Percentiles rank a stretch among this genome's conserved stretches.
phyloP scores from a whole-genome alignment of 495 filamentous ascomycete species.

The Penicillium desertorum region DNA sequence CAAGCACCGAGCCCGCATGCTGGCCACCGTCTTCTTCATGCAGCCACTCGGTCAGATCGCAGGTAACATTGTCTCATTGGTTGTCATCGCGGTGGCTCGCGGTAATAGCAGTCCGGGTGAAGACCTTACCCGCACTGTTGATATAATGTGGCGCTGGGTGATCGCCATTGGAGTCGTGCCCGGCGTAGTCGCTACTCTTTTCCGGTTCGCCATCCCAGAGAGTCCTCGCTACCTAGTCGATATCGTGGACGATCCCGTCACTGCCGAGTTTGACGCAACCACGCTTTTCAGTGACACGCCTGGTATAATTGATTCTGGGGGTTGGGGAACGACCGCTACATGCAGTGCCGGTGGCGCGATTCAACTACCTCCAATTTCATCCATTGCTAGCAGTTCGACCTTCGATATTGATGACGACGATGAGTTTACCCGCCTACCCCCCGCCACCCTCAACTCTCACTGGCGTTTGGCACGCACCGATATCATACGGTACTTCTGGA shows the following conservation, averaged over 20 bases:
- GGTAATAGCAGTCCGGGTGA: conserved; percentile 20
- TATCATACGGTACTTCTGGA: conserved; percentile 50
- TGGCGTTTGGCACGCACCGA: conserved; percentile 45
- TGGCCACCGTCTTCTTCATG: conserved; percentile 66
- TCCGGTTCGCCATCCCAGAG: conserved; percentile 63
- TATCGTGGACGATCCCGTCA: conserved; percentile 48
- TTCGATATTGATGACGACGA: conserved; percentile 25
- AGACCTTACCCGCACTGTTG: conserved; percentile 41
- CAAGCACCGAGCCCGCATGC: conserved; percentile 59
- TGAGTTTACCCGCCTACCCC: conserved; percentile 25
- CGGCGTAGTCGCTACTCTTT: conserved; percentile 56
- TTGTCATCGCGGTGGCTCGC: conserved; percentile 43
- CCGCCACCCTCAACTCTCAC: conserved; percentile 44
- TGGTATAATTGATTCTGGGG: conserved; percentile 15
- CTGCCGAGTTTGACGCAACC: conserved; percentile 48
- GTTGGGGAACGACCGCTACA: conserved; percentile 10
- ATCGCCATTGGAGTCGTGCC: conserved; percentile 61
- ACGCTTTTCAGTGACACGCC: conserved; percentile 38
- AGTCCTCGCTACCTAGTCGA: conserved; percentile 57
- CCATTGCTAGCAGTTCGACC: conserved; percentile 30
- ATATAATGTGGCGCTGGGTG: conserved; percentile 60
- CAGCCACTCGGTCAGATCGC: conserved; percentile 66
- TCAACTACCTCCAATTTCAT: conserved; percentile 24
- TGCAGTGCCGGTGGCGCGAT: conserved; percentile 19
- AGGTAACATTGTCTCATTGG: conserved; percentile 52